phyloP scores from a whole-genome alignment of 208 protist genomes.

The Polymyxa betae region DNA sequence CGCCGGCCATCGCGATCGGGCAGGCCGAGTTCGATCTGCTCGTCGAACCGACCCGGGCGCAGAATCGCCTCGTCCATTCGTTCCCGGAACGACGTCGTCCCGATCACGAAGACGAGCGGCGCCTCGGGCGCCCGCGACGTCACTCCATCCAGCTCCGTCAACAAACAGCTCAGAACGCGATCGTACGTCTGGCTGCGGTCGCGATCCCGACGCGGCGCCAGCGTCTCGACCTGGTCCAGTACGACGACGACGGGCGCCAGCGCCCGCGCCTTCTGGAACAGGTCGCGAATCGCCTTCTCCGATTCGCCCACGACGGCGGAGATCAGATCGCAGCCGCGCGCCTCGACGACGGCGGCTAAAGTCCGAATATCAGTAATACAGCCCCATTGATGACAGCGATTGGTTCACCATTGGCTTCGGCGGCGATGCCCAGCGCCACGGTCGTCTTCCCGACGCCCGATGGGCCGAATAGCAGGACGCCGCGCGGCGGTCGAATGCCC shows the following conservation, averaged over 20 bases:
- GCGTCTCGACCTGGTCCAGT: constrained; percentile 99
- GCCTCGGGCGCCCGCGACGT: constrained; percentile 81
- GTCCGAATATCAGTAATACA: not conserved
- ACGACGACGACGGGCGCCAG: constrained; percentile 99
- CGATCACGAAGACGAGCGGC: constrained; percentile 99
- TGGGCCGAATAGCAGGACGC: constrained; percentile 92
- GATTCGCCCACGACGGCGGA: constrained; percentile 99
- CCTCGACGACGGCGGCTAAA: constrained; percentile 98
- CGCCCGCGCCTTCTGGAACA: constrained; percentile 93
- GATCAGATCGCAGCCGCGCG: constrained; percentile 99
- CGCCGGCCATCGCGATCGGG: constrained; percentile 90
- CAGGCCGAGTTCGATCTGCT: constrained; percentile 99
- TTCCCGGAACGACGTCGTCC: constrained; percentile 94
- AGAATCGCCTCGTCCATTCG: constrained; percentile 97
- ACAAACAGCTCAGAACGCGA: constrained; percentile 98
- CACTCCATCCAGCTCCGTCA: constrained; percentile 99
- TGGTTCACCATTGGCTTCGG: constrained; percentile 90
- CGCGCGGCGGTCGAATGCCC: constrained; percentile 89
- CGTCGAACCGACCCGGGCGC: constrained; percentile 98
- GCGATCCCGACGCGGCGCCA: constrained; percentile 99
- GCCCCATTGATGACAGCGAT: not conserved
- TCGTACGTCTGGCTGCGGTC: constrained; percentile 98
- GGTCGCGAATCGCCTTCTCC: constrained; percentile 97
- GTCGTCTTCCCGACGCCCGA: constrained; percentile 97
- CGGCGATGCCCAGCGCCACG: constrained; percentile 97